phyloP scores from a whole-genome alignment of 2,329 filamentous ascomycete species.

The Curvularia verruculosa region DNA sequence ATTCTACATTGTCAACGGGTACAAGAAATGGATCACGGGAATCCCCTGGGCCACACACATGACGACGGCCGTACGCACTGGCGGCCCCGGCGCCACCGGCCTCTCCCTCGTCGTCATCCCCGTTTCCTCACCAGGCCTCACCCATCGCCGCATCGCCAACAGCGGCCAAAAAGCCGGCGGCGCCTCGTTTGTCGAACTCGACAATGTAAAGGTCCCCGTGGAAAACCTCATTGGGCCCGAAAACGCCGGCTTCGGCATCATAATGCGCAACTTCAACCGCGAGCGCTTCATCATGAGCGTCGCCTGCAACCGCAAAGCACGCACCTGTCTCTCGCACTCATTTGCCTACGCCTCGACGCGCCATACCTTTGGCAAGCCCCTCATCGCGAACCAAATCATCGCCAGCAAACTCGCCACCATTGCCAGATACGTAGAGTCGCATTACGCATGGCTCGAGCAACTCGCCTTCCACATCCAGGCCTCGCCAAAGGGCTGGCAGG shows the following conservation, averaged over 20 bases:
- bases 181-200: slow-evolving; percentile 62
- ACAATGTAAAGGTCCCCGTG: slow-evolving; percentile 61
- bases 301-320: slow-evolving; percentile 62
- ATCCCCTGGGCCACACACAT: slow-evolving; percentile 66
- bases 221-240: slow-evolving; percentile 62
- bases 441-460: slow-evolving; percentile 68
- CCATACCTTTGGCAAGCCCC: slow-evolving; percentile 64
- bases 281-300: slow-evolving; percentile 66
- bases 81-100: slow-evolving; percentile 59
- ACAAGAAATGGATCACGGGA: slow-evolving; percentile 73
- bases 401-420: slow-evolving; percentile 65
- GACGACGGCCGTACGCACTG: slow-evolving; percentile 67
- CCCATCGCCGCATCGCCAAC: slow-evolving; percentile 64
- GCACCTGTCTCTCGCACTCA: slow-evolving; percentile 61
- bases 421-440: slow-evolving; percentile 64
- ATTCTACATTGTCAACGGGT: slow-evolving; percentile 70
- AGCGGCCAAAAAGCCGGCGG: slow-evolving; percentile 71
- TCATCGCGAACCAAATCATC: slow-evolving; percentile 66
- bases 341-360: slow-evolving; percentile 59
- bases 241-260: slow-evolving; percentile 62
- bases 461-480: slow-evolving; percentile 61
- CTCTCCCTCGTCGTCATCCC: slow-evolving; percentile 66
- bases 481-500: slow-evolving; percentile 50
- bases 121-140: slow-evolving; percentile 57
- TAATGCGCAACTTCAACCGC: slow-evolving; percentile 61